phyloP scores from a whole-genome alignment of 2,329 filamentous ascomycete species.

The Diaporthe destruens region DNA sequence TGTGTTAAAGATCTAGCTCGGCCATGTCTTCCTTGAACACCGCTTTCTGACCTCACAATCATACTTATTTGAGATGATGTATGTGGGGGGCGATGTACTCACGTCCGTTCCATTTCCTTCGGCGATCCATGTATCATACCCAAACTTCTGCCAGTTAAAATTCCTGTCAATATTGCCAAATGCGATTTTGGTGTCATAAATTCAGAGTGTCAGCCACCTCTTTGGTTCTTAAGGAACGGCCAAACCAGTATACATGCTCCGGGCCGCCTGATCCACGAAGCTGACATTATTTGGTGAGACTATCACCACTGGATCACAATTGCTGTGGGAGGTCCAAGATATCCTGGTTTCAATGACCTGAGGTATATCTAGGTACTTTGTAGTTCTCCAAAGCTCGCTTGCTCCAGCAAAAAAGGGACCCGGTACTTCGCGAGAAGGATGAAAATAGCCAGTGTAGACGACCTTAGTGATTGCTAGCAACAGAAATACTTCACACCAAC shows the following conservation, averaged over 20 bases:
- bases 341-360: conserved; percentile 3
- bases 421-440: neutral
- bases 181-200: rapidly evolving
- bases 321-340: conserved; percentile 2
- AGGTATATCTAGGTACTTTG: conserved; percentile 2
- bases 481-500: neutral
- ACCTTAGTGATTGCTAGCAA: neutral
- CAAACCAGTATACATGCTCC: conserved; percentile 9
- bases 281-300: conserved; percentile 8
- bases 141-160: neutral
- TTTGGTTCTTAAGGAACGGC: conserved; percentile 52
- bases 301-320: neutral
- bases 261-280: conserved; percentile 12
- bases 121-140: neutral
- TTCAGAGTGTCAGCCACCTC: neutral
- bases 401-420: conserved; percentile 1
- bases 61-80: no score
- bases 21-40: no score
- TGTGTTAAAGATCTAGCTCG: neutral
- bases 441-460: conserved; percentile 13
- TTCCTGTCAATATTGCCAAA: no score
- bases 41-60: neutral
- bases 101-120: neutral
- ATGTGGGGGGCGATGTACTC: neutral
- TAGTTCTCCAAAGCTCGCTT: conserved; percentile 2